phyloP scores from a whole-genome alignment of 768 basidiomycete genomes.

The Suillus occidentalis region DNA sequence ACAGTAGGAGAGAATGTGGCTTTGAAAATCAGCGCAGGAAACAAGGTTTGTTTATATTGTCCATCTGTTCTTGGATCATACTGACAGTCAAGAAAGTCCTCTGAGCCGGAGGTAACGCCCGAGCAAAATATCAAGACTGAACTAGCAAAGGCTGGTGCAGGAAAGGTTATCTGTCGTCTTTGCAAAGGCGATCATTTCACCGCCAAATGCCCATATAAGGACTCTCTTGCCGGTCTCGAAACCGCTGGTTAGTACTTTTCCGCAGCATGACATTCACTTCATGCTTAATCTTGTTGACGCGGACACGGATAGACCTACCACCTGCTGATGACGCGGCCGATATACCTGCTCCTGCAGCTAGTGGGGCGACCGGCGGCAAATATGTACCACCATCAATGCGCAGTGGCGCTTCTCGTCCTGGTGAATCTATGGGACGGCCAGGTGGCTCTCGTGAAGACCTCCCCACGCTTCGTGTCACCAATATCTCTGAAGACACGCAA shows the following conservation, averaged over 20 bases:
- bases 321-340: slow-evolving; percentile 37
- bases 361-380: slow-evolving; percentile 60
- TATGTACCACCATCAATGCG: slow-evolving; percentile 96
- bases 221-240: slow-evolving; percentile 79
- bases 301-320: slow-evolving; percentile 34
- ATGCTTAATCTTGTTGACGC: background rate
- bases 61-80: background rate
- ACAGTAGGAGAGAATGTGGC: slow-evolving; percentile 80
- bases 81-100: slow-evolving; percentile 36
- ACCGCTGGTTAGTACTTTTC: slow-evolving; percentile 45
- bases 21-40: slow-evolving; percentile 62
- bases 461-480: slow-evolving; percentile 95
- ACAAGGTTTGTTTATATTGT: slow-evolving; percentile 46
- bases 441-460: slow-evolving; percentile 79
- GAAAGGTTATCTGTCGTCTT: slow-evolving; percentile 88
- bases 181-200: slow-evolving; percentile 99
- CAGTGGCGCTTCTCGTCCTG: slow-evolving; percentile 60
- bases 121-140: slow-evolving; percentile 68
- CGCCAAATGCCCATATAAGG: slow-evolving; percentile 97
- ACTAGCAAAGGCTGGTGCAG: slow-evolving; percentile 72
- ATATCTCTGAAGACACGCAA: slow-evolving; percentile 92
- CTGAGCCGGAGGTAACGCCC: slow-evolving; percentile 65
- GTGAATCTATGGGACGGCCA: slow-evolving; percentile 66
- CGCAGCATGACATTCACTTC: background rate
- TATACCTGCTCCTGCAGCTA: slow-evolving; percentile 24